Percentiles rank a stretch among this genome's conserved stretches.
These are phyloP conservation scores for Phytophthora crassamura DNA, from an alignment of 352 stramenopile genomes.

Conservation along the genomic window DNA sequence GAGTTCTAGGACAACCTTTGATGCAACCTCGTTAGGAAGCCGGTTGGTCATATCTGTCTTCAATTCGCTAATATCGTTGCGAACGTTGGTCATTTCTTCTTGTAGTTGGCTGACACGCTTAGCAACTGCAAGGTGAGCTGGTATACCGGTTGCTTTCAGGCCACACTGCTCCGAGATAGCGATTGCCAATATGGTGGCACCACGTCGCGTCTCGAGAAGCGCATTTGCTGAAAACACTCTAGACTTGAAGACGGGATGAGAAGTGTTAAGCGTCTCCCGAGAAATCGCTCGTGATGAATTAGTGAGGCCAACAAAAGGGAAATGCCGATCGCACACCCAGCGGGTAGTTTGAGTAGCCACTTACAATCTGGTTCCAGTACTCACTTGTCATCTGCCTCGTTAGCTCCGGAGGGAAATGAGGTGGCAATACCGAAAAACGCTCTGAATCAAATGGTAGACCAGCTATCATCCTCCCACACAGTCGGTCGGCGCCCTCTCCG, in stretches of 20 bases:
- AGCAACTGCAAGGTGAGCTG: conserved; percentile 3
- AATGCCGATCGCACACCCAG: neutral
- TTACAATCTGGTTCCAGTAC: conserved; percentile 13
- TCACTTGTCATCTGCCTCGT: neutral
- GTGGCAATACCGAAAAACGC: conserved; percentile 5
- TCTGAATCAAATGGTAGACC: conserved; percentile 8
- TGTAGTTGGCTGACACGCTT: conserved; percentile 4
- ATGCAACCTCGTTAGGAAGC: conserved; percentile 5
- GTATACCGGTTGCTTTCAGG: conserved; percentile 18
- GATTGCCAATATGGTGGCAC: neutral
- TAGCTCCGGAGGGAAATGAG: neutral
- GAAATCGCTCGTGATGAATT: conserved; percentile 8
- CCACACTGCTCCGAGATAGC: neutral
- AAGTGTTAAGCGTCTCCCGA: neutral
- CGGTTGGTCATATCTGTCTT: neutral
- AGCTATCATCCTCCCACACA: conserved; percentile 16
- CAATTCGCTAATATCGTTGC: neutral
- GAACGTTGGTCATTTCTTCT: neutral
- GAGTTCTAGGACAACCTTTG: conserved; percentile 1
- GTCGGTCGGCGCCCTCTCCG: conserved; percentile 10
- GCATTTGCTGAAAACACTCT: conserved; percentile 10
- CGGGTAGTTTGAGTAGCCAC: conserved; percentile 7
- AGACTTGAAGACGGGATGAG: conserved; percentile 6
- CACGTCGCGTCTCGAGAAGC: neutral
- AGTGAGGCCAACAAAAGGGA: conserved; percentile 10